These are phyloP conservation scores for Lyophyllum atratum DNA, from an alignment of 768 basidiomycete genomes.

Conservation along the genomic window DNA sequence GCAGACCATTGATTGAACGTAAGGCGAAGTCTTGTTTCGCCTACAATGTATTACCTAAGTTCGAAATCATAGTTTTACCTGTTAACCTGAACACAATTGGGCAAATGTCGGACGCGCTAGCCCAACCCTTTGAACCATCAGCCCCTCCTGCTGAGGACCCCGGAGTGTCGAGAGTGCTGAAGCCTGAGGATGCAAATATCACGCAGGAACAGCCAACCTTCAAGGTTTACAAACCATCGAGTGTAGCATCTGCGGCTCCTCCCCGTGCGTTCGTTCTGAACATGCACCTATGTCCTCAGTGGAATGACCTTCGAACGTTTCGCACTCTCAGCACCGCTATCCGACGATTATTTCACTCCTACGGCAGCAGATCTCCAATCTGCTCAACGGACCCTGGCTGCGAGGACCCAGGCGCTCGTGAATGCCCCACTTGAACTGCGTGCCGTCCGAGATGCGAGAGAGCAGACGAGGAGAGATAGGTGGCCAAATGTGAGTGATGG, in stretches of 20 bases:
- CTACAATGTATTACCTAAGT: conserved; percentile 24
- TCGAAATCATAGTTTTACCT: conserved; percentile 11
- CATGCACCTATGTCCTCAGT: background rate
- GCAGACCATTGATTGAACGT: conserved; percentile 28
- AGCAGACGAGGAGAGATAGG: conserved; percentile 59
- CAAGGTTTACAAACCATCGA: conserved; percentile 52
- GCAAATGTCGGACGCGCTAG: conserved; percentile 13
- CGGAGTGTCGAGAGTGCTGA: conserved; percentile 1
- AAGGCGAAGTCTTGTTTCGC: conserved; percentile 19
- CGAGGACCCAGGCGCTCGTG: conserved; percentile 60
- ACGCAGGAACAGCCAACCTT: conserved; percentile 25
- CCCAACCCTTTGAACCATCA: conserved; percentile 10
- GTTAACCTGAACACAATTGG: background rate
- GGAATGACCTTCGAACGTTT: background rate
- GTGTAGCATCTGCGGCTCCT: conserved; percentile 23
- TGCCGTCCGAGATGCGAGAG: conserved; percentile 60
- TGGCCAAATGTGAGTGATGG: conserved; percentile 67
- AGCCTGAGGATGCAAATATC: conserved; percentile 2
- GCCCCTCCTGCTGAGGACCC: background rate
- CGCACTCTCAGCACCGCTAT: conserved; percentile 45
- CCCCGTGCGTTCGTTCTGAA: conserved; percentile 32
- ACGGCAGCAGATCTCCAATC: conserved; percentile 70
- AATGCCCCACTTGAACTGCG: conserved; percentile 75
- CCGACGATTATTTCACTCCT: conserved; percentile 76
- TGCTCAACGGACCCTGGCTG: conserved; percentile 62